Evolutionary conservation across 495 filamentous ascomycete genomes (phyloP).

Genomic region (Daldinia vernicosa): DNA sequence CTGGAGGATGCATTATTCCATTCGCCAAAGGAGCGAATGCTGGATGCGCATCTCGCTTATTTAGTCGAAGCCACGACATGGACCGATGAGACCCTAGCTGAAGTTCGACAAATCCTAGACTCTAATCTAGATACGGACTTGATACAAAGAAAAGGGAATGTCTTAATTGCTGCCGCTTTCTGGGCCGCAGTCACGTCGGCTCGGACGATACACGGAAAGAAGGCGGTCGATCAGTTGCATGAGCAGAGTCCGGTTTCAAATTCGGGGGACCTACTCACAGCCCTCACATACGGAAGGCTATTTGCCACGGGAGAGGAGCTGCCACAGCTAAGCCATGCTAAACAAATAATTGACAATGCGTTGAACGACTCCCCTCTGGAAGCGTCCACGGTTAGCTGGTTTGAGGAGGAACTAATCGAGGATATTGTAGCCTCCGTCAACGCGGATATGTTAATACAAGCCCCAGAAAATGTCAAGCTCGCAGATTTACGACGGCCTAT

Average conservation of each 20-base stretch:
- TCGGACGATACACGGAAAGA: slow-evolving; percentile 8
- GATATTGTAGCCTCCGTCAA: slow-evolving; percentile 51
- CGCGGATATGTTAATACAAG: slow-evolving; percentile 46
- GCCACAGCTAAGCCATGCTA: slow-evolving; percentile 1
- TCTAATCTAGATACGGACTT: not conserved
- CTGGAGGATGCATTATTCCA: slow-evolving; percentile 18
- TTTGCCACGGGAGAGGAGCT: not conserved
- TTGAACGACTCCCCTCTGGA: slow-evolving; percentile 10
- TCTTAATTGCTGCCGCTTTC: slow-evolving; percentile 28
- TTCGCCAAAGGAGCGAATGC: not conserved
- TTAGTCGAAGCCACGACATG: slow-evolving; percentile 23
- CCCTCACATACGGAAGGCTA: slow-evolving; percentile 9
- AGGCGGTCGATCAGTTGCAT: slow-evolving; percentile 18
- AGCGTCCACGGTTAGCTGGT: slow-evolving; percentile 23
- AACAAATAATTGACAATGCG: slow-evolving; percentile 7
- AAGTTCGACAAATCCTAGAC: slow-evolving; percentile 7
- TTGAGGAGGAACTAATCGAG: slow-evolving; percentile 33
- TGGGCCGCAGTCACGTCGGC: slow-evolving; percentile 18
- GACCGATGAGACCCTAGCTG: slow-evolving; percentile 7
- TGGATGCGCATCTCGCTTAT: slow-evolving; percentile 6
- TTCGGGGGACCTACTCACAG: slow-evolving; percentile 13
- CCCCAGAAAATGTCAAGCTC: slow-evolving; percentile 32
- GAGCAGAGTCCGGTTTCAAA: slow-evolving; percentile 10
- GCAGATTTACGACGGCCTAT: slow-evolving; percentile 48
- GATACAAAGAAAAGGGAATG: slow-evolving; percentile 25